Base-by-base conservation (phyloP, 257 asterid species). In the Jacaranda copaia region DNA sequence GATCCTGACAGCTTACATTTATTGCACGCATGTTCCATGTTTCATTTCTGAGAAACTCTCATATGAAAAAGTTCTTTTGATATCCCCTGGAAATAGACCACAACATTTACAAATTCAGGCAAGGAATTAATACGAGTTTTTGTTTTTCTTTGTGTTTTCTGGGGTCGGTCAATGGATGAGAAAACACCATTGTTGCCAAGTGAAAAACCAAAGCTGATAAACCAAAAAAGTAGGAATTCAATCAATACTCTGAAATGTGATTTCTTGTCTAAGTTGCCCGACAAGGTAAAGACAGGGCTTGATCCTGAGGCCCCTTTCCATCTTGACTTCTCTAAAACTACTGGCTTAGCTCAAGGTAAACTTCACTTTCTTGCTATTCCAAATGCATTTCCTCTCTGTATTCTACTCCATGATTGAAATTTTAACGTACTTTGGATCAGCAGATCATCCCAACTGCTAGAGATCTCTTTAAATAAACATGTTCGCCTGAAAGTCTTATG, bases 251-350 rank as follows among this genome's bases (percentile, higher is more conserved):
- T 89, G 66, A 87, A 73, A 81, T 69, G 80, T 45, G 86, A 88
- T 85, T 92, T 92, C 89, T 81, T 92, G 60, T 84, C 92, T n/a
- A 80, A 90, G 68, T 77, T 92, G 72, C 96, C 97, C 69, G 82
- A 81, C 10, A 92, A 90, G 78, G 74, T 90, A 48, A 85, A 77
- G 84, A 38, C 72, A 66, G 80, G 80, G 11, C 74, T 89, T 70
- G 95, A 92, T 86, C 92, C 90, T 12, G 92, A 89, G 77, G 81
- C 81, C 63, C 82, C 93, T 76, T 83, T 80, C 56, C 70, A 62
- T 72, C 74, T 84, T 36, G 85, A 86, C 70, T 65, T 85, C 38
- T 79, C 88, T 55, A 87, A 85, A 79, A 79, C 84, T 4, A 42
- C 69, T 58, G 81, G 78, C 70, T 76, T 92, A 52, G 62, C 84